Percentiles rank a stretch among this genome's conserved stretches.
Evolutionary conservation across 2,329 filamentous ascomycete species (phyloP).

Genomic region (Leptodontidium sp.): DNA sequence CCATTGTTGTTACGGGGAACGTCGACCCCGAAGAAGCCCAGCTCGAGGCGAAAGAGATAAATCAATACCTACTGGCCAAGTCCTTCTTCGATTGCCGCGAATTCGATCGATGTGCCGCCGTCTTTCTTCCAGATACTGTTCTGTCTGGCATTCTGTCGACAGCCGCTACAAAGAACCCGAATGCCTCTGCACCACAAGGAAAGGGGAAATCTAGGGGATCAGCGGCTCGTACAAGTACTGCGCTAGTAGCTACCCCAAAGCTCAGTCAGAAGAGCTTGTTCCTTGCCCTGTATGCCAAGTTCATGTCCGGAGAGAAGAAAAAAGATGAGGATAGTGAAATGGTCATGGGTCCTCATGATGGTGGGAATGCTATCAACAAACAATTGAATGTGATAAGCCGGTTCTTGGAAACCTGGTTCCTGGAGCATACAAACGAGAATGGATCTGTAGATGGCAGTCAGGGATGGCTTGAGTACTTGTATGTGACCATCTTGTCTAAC

Average conservation of each 20-base stretch:
- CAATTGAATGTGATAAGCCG: conserved; percentile 80
- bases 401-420: conserved; percentile 83
- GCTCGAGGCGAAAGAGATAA: conserved; percentile 80
- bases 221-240: conserved; percentile 26
- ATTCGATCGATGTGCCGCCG: conserved; percentile 89
- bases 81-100: conserved; percentile 95
- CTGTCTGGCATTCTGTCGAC: conserved; percentile 70
- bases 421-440: conserved; percentile 65
- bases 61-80: conserved; percentile 89
- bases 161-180: conserved; percentile 49
- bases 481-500: conserved; percentile 40
- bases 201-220: conserved; percentile 66
- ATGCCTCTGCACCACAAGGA: conserved; percentile 56
- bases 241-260: conserved; percentile 54
- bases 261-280: conserved; percentile 94
- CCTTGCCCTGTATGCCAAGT: conserved; percentile 88
- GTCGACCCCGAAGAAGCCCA: conserved; percentile 75
- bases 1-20: conserved; percentile 61
- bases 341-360: conserved; percentile 92
- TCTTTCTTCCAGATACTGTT: conserved; percentile 84
- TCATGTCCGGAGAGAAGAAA: conserved; percentile 92
- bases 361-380: conserved; percentile 84
- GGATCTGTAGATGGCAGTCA: conserved; percentile 71
- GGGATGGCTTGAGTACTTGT: conserved; percentile 92
- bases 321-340: conserved; percentile 98